Percentiles rank a stretch among this genome's conserved stretches.
Evolutionary conservation across 2,329 filamentous ascomycete genomes (phyloP).

Genomic region (Aspergillus latus): DNA sequence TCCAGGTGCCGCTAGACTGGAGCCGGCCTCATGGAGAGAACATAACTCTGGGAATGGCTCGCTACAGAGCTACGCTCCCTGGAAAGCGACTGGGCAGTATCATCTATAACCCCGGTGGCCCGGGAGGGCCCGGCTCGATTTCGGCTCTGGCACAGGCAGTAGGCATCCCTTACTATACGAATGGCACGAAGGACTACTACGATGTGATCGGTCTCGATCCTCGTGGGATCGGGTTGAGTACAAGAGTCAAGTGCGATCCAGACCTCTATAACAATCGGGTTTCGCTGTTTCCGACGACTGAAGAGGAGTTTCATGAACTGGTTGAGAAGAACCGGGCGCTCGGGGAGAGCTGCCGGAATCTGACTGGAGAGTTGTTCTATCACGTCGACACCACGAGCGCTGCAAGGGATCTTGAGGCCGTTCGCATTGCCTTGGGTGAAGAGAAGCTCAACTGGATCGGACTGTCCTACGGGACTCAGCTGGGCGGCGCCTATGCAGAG

Average conservation of each 20-base stretch:
- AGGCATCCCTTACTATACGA: not conserved
- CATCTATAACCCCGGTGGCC: slow-evolving; percentile 42
- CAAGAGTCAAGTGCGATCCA: slow-evolving; percentile 41
- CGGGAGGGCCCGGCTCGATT: slow-evolving; percentile 5
- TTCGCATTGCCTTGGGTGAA: slow-evolving; percentile 36
- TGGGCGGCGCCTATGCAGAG: slow-evolving; percentile 47
- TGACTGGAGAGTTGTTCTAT: slow-evolving; percentile 43
- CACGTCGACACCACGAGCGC: slow-evolving; percentile 45
- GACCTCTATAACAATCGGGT: slow-evolving; percentile 39
- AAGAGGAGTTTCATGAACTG: slow-evolving; percentile 39
- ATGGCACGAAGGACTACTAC: slow-evolving; percentile 25
- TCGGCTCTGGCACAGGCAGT: not conserved
- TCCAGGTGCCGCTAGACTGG: slow-evolving; percentile 35
- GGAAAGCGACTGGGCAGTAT: slow-evolving; percentile 35
- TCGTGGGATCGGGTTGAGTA: slow-evolving; percentile 45
- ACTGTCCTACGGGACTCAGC: slow-evolving; percentile 48
- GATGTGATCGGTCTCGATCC: slow-evolving; percentile 49
- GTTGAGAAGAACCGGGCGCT: slow-evolving; percentile 42
- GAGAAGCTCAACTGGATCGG: slow-evolving; percentile 45
- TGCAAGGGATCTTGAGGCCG: slow-evolving; percentile 38
- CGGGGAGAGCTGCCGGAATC: slow-evolving; percentile 41
- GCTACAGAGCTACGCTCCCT: slow-evolving; percentile 22
- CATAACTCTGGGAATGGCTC: slow-evolving; percentile 31
- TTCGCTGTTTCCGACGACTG: slow-evolving; percentile 39
- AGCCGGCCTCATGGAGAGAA: slow-evolving; percentile 26